Base-by-base conservation (phyloP, 192 early-diverging fungal species). In the Coemansia asiatica region DNA sequence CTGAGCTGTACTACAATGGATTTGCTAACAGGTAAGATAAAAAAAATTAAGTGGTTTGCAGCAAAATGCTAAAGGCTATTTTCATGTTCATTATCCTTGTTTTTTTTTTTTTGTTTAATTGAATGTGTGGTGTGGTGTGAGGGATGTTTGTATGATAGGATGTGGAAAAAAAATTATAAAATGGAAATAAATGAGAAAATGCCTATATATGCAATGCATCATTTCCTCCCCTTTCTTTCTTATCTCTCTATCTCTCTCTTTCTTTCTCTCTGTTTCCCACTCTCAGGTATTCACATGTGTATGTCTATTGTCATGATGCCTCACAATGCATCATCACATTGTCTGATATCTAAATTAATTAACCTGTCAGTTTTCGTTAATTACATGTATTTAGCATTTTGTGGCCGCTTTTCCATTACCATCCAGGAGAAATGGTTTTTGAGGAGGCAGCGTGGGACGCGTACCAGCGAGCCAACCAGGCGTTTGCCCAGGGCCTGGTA, bases 401-500 rank as follows among this genome's bases (percentile, higher is more conserved):
- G 40, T 98, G 95, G 97, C 98, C 98, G 6, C 82, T 99, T 55
- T 99, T 99, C 85, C 98, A 99, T 79, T 99, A 99, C 79, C 95
- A 98, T 69, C 95, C 95, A 10, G 94, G 95, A 51, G 98, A 99
- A 82, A 96, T 99, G 69, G 87, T 90, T 6, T 99, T 99, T 68
- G 90, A 95, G 75, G 91, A 94, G 71, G 87, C 87, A 9, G 88
- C 93, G 74, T 99, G 95, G 95, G 91, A 95, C 16, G 95, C 90
- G 12, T 99, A 99, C 76, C 88, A 94, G 76, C 75, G 85, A 27
- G 96, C 93, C 60, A 99, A 99, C 84, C 61, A 61, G 31, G 84
- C 90, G n/a, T 98, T 99, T 85, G 95, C 96, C n/a, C 89, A 95
- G 51, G 85, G 93, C 2, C 88, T 99, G 60, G 84, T 85, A 12